These are phyloP conservation scores for Ogataea ganodermae DNA, from an alignment of 805 yeast genomes.

Conservation along the genomic window DNA sequence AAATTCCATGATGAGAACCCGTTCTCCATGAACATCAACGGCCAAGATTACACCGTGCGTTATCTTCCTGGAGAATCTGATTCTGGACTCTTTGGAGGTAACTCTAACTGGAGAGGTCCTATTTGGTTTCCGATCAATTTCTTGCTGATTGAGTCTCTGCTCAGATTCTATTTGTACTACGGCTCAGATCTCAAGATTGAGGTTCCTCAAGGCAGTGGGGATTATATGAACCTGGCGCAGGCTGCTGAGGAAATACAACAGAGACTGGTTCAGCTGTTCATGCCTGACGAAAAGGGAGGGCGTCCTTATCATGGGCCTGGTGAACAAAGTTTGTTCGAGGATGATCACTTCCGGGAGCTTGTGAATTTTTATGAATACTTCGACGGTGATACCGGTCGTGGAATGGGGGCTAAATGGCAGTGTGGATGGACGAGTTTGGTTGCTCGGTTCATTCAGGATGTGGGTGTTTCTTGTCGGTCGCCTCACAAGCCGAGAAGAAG, in stretches of 20 bases:
- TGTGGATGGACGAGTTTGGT: conserved; percentile 96
- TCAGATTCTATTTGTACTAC: conserved; percentile 83
- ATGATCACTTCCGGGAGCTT: conserved; percentile 71
- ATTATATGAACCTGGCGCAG: conserved; percentile 73
- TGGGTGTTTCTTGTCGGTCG: conserved; percentile 67
- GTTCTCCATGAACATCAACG: conserved; percentile 79
- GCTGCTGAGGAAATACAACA: conserved; percentile 90
- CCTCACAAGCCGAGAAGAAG: conserved; percentile 40
- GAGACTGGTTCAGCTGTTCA: conserved; percentile 74
- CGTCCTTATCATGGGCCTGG: conserved; percentile 81
- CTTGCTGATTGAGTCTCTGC: conserved; percentile 80
- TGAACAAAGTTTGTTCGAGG: conserved; percentile 51
- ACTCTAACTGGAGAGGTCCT: conserved; percentile 97
- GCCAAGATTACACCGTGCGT: conserved; percentile 65
- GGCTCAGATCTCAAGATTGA: conserved; percentile 85
- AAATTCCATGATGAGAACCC: conserved; percentile 85
- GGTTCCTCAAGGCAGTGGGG: conserved; percentile 85
- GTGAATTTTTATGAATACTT: conserved; percentile 85
- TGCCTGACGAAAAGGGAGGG: conserved; percentile 58
- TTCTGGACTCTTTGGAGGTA: conserved; percentile 94
- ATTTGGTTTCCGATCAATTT: conserved; percentile 95
- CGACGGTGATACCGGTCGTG: conserved; percentile 93
- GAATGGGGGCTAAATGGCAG: conserved; percentile 91
- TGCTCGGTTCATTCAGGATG: conserved; percentile 88
- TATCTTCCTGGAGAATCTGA: conserved; percentile 89